Base-by-base conservation (phyloP, 2,329 filamentous ascomycete species). In the Fusarium equiseti region DNA sequence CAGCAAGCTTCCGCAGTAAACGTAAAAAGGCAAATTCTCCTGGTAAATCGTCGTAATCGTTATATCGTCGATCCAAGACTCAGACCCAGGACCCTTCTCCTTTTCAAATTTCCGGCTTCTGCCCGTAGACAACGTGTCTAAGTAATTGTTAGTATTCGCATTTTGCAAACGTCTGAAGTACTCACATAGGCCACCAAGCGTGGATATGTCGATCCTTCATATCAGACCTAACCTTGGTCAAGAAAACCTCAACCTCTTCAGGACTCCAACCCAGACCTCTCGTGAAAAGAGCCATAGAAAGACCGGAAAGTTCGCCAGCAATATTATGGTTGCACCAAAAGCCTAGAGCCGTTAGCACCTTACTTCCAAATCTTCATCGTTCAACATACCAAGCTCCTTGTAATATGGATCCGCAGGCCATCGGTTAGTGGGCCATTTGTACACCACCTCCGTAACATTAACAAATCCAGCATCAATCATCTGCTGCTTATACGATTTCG, bases 391-490 rank as follows among this genome's bases (percentile, higher is more conserved):
- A 3, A 87, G 73, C 52, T 87, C 82, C 73, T 88, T 89, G 52
- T 85, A 80, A 27, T 83, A 82, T 8, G 80, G 79, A 43, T 87
- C 83, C 46, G 82, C 83, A 0, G 86, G 83, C 86, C 87, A 89
- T 13, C 79, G 75, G 69, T 84, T 86, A 35, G 80, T 81, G 1
- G 87, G 86, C 78, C 86, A 83, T 74, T 83, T 85, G 71, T 81
- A 85, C 8, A 84, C 72, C 4, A 81, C 77, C 72, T 87, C 83
- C 0, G 77, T 77, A 0, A 90, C 83, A 57, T 88, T 82, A 46
- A 81, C 78, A 66, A 89, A 89, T 1, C 88, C 88, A 0, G 83
- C 86, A 15, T 85, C 83, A 5, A 79, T 76, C 71, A 89, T 80
- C 57, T 83, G 81, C 44, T 77, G 66, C 53, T 76, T 77, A 52